These are phyloP conservation scores for Filobasidium uniguttulatum DNA, from an alignment of 1,284 basidiomycete genomes.

Conservation along the genomic window DNA sequence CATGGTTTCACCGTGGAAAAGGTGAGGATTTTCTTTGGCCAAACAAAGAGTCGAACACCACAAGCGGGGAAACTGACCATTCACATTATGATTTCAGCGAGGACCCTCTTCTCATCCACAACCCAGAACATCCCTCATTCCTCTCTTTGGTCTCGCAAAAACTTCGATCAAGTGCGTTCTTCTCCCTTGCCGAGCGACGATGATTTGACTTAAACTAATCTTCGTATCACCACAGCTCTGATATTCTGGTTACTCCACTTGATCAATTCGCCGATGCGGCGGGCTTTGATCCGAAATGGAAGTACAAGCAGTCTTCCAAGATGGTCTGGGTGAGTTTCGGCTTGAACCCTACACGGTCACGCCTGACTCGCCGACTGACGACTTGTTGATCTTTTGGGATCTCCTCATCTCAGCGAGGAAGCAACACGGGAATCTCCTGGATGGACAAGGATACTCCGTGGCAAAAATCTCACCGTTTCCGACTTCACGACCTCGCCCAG, in stretches of 20 bases:
- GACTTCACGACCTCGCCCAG: slow-evolving; percentile 36
- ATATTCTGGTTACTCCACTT: slow-evolving; percentile 40
- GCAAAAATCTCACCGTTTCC: slow-evolving; percentile 37
- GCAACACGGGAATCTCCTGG: slow-evolving; percentile 39
- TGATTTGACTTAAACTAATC: not conserved
- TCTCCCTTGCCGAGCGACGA: not conserved
- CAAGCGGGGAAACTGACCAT: not conserved
- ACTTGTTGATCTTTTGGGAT: not conserved
- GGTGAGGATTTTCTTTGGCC: too few species aligned
- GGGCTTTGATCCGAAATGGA: slow-evolving; percentile 37
- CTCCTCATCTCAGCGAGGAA: slow-evolving; percentile 23
- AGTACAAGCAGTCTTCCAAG: slow-evolving; percentile 33
- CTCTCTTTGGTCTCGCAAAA: slow-evolving; percentile 35
- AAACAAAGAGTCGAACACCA: too few species aligned
- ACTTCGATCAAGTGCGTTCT: slow-evolving; percentile 32
- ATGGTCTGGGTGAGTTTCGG: slow-evolving; percentile 37
- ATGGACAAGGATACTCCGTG: slow-evolving; percentile 34
- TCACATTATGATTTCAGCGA: slow-evolving; percentile 18
- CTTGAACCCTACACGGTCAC: too few species aligned
- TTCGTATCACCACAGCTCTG: slow-evolving; percentile 25
- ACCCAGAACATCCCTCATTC: slow-evolving; percentile 32
- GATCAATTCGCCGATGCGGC: slow-evolving; percentile 37
- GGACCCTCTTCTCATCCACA: slow-evolving; percentile 27
- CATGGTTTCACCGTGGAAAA: slow-evolving; percentile 34
- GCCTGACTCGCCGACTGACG: too few species aligned